Evolutionary conservation across 2,329 filamentous ascomycete species (phyloP).

Genomic region (Sporothrix mexicana): DNA sequence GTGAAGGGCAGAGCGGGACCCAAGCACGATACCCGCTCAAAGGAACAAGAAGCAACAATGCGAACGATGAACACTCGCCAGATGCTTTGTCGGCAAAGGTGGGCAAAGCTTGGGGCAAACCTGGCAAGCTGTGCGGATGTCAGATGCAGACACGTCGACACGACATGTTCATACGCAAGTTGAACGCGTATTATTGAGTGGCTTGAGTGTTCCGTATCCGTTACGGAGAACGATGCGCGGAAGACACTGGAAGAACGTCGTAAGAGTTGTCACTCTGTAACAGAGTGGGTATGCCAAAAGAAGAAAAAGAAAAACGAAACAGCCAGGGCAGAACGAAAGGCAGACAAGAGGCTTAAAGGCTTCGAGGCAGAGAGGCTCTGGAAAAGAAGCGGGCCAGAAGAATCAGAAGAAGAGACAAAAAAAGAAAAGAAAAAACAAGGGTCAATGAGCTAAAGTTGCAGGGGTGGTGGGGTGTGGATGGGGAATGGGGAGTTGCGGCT

Average conservation of each 20-base stretch:
- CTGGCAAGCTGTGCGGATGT: no score
- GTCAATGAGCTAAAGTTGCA: neutral
- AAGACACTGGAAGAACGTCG: no score
- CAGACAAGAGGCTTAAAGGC: neutral
- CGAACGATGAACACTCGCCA: neutral
- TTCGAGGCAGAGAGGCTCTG: neutral
- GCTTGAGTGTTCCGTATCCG: no score
- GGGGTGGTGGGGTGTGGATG: slow-evolving; percentile 4
- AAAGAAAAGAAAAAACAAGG: neutral
- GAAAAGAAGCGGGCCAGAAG: neutral
- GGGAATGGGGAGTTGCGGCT: neutral
- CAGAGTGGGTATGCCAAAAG: neutral
- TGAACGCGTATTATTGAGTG: neutral
- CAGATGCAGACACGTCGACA: no score
- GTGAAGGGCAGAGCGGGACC: slow-evolving; percentile 10
- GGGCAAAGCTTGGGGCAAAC: no score
- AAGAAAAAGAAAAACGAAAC: slow-evolving; percentile 7
- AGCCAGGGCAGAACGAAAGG: slow-evolving; percentile 17
- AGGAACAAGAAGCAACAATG: neutral
- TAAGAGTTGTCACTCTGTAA: no score
- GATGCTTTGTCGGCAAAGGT: no score
- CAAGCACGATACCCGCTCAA: slow-evolving; percentile 1
- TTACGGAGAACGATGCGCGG: no score
- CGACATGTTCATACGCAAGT: neutral
- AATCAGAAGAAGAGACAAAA: neutral